Base-by-base conservation (phyloP, 2,329 filamentous ascomycete genomes). In the Colletotrichum scovillei region DNA sequence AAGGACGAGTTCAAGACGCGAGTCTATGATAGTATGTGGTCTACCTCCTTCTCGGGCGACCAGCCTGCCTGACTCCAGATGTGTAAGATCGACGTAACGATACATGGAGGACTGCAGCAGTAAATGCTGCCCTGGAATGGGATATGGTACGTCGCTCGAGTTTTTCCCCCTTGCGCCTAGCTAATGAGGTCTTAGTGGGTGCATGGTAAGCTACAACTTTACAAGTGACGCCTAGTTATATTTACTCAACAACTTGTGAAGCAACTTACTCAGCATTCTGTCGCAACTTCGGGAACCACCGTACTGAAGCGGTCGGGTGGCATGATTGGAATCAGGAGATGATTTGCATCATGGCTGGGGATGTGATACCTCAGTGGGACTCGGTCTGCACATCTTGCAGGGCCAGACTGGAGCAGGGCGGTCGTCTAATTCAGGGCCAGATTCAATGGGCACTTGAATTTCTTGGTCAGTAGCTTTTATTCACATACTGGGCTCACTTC, bases 261-360 rank as follows among this genome's bases (percentile, higher is more conserved):
- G 79, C 26, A 5, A 76, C 80, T 0, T 87, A 86, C 63, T 69
- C 80, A 22, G 84, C 86, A 0, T 88, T 86, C 69, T 86, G 84
- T 63, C 77, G 81, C 16, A 78, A 86, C 0, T 84, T 79, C 63
- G 86, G 86, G 0, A 74, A 78, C 8, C 73, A 87, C 63, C 65
- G 0, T 3, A 86, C 84, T 0, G 49, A 56, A 0, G 75, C 70
- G 3, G 32, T 11, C 32, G 81, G 80, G 0, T 53, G 42, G 1
- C 81, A 74, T n/a, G 82, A 83, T 68, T 88, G 86, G 86, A 88
- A 88, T 63, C 77, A 82, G 62, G 84, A 87, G 76, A 82, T 82
- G 0, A 85, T 86, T 3, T 35, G 67, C 1, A 49, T 49, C 1
- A 85, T 87, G 84, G 78, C 75, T 0, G 16, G 38, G 1, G 81